Evolutionary conservation across 2,329 filamentous ascomycete genomes (phyloP).

Genomic region (Coleophoma cylindrospora): DNA sequence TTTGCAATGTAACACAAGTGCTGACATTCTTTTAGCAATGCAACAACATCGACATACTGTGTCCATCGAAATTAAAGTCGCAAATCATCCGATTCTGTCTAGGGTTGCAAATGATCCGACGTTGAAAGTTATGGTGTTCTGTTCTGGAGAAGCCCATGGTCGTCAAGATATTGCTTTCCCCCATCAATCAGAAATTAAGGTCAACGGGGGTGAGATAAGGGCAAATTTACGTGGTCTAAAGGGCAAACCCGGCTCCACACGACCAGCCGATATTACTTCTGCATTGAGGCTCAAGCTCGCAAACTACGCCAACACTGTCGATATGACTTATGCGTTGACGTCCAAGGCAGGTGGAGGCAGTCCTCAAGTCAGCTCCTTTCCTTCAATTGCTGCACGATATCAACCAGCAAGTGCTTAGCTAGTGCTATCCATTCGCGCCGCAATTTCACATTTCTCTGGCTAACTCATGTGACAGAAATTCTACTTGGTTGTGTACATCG

Average conservation of each 20-base stretch:
- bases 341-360: slow-evolving; percentile 59
- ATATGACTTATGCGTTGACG: slow-evolving; percentile 89
- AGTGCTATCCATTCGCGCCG: slow-evolving; percentile 6
- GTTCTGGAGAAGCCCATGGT: slow-evolving; percentile 58
- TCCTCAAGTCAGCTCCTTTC: slow-evolving; percentile 16
- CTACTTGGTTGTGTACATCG: slow-evolving; percentile 69
- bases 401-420: background rate
- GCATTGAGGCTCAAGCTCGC: slow-evolving; percentile 63
- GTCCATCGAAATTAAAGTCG: slow-evolving; percentile 51
- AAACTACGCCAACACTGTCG: slow-evolving; percentile 69
- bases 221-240: slow-evolving; percentile 93
- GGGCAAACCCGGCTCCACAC: slow-evolving; percentile 91
- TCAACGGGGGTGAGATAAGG: slow-evolving; percentile 84
- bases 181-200: slow-evolving; percentile 84
- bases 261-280: slow-evolving; percentile 85
- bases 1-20: background rate
- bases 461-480: slow-evolving; percentile 51
- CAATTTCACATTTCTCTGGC: slow-evolving; percentile 12
- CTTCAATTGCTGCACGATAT: background rate
- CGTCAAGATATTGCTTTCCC: slow-evolving; percentile 82
- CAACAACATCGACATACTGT: slow-evolving; percentile 36
- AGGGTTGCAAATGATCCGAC: slow-evolving; percentile 17
- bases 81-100: slow-evolving; percentile 34
- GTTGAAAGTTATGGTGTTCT: slow-evolving; percentile 77
- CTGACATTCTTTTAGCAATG: slow-evolving; percentile 22